A percentile compares a stretch with the other conserved stretches of the same genome.
Evolutionary conservation across 495 filamentous ascomycete species (phyloP).

Genomic region (Tuber calosporum): DNA sequence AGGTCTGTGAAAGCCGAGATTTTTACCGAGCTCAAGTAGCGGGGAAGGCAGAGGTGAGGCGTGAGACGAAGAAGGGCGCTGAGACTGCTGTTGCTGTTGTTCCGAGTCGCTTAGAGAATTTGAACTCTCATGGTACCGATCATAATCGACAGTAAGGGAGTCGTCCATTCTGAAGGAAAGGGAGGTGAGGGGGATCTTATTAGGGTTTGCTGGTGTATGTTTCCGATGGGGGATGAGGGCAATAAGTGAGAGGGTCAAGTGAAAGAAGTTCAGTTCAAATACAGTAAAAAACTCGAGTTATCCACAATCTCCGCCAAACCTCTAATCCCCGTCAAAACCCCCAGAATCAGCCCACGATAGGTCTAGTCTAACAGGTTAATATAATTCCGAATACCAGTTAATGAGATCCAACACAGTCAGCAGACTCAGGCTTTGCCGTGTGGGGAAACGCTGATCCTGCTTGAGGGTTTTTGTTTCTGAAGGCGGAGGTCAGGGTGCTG

Average conservation of each 20-base stretch:
- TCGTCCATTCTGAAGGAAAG: slow-evolving; percentile 26
- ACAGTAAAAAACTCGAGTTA: too few relatives aligned
- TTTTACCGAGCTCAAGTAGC: slow-evolving; percentile 23
- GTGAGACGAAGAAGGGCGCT: background rate
- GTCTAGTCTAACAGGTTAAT: too few relatives aligned
- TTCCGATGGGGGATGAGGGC: slow-evolving; percentile 1
- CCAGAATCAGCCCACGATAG: too few relatives aligned
- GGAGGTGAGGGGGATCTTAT: background rate
- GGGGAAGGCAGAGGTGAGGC: slow-evolving; percentile 8
- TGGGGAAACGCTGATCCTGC: too few relatives aligned
- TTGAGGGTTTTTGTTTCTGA: too few relatives aligned
- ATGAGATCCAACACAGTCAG: too few relatives aligned
- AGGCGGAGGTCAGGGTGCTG: too few relatives aligned
- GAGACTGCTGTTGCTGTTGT: background rate
- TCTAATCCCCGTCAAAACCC: too few relatives aligned
- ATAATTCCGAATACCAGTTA: too few relatives aligned
- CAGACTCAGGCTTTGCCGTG: too few relatives aligned
- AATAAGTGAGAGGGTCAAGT: slow-evolving; percentile 16
- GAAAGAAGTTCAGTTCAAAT: background rate
- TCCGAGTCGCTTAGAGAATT: slow-evolving; percentile 21
- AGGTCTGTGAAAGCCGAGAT: slow-evolving; percentile 17
- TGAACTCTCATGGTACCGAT: slow-evolving; percentile 26
- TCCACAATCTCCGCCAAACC: too few relatives aligned
- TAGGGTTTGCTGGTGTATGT: slow-evolving; percentile 4
- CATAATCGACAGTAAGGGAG: slow-evolving; percentile 25